Evolutionary conservation across 768 basidiomycete species (phyloP).

Genomic region (Paxillus ammoniavirescens): DNA sequence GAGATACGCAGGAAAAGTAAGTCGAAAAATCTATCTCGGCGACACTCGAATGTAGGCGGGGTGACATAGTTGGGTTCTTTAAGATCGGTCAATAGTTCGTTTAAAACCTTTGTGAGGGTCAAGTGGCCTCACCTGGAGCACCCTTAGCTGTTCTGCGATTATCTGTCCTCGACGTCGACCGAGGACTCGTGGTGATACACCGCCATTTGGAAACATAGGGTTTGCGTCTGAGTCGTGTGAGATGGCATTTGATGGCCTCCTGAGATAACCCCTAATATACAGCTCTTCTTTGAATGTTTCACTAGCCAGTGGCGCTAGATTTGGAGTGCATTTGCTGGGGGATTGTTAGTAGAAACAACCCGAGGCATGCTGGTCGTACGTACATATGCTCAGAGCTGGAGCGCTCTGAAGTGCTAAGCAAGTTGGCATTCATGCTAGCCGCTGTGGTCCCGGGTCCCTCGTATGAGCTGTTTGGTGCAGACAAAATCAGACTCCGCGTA

Average conservation of each 20-base stretch:
- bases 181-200: conserved; percentile 12
- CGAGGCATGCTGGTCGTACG: background rate
- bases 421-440: background rate
- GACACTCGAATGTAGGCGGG: background rate
- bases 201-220: conserved; percentile 4
- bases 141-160: conserved; percentile 11
- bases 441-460: background rate
- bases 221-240: background rate
- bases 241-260: conserved; percentile 10
- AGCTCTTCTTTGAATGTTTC: conserved; percentile 28
- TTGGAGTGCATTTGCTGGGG: conserved; percentile 3
- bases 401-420: background rate
- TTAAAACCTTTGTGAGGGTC: background rate
- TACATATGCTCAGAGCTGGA: conserved; percentile 13
- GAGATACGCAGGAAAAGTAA: conserved; percentile 11
- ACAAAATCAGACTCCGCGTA: background rate
- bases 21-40: conserved; percentile 4
- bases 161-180: conserved; percentile 20
- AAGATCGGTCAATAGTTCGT: background rate
- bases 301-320: conserved; percentile 27
- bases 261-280: conserved; percentile 26
- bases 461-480: background rate
- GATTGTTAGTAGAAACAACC: background rate
- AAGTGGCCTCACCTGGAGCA: conserved; percentile 12
- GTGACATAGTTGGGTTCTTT: conserved; percentile 3